Evolutionary conservation across 805 yeast species (phyloP).

Genomic region (Hyphopichia homilentoma): DNA sequence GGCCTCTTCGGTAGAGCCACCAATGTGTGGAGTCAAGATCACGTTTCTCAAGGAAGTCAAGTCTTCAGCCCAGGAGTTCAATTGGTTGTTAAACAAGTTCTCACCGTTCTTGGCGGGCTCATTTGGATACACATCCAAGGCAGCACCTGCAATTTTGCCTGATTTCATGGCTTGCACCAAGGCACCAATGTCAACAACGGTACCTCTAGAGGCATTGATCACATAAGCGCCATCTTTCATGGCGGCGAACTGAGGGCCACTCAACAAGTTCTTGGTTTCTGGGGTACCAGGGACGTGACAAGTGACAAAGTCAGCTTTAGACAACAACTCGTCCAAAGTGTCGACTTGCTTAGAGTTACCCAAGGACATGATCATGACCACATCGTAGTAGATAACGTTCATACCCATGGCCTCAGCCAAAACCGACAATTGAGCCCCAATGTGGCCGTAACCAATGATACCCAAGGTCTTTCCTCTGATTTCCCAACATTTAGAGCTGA

Average conservation of each 20-base stretch:
- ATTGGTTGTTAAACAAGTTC: conserved; percentile 62
- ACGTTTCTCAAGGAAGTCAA: conserved; percentile 79
- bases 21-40: conserved; percentile 94
- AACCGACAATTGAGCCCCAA: conserved; percentile 95
- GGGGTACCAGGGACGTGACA: conserved; percentile 93
- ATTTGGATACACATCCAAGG: conserved; percentile 91
- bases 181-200: conserved; percentile 95
- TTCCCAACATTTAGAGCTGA: conserved; percentile 94
- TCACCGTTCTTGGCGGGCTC: conserved; percentile 98
- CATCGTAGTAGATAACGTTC: conserved; percentile 93
- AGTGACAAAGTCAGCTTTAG: conserved; percentile 81
- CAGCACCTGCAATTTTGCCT: conserved; percentile 96
- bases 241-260: conserved; percentile 86
- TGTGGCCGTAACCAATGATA: conserved; percentile 96
- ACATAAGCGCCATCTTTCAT: conserved; percentile 96
- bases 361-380: conserved; percentile 87
- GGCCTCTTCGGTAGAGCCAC: conserved; percentile 99
- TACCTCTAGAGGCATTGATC: conserved; percentile 96
- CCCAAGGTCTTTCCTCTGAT: conserved; percentile 98
- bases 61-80: conserved; percentile 83
- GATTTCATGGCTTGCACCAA: conserved; percentile 85
- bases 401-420: conserved; percentile 97
- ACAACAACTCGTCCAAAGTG: conserved; percentile 77
- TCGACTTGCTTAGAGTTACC: conserved; percentile 95
- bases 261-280: conserved; percentile 87